Base-by-base conservation (phyloP, 2,329 filamentous ascomycete genomes). In the Mycosphaerelloides madeirae region DNA sequence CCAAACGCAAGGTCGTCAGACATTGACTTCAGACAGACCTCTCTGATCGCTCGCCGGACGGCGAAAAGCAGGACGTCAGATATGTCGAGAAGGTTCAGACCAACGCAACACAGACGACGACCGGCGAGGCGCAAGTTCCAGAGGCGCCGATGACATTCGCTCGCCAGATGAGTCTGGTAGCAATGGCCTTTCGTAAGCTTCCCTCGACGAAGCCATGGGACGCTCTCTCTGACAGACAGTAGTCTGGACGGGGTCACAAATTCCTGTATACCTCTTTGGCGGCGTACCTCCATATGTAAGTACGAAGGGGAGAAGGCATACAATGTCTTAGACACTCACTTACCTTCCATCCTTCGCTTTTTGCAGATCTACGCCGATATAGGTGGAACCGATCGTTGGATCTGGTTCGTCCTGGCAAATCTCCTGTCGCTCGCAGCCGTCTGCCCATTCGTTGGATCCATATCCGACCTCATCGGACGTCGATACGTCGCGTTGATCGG, bases 361-460 rank as follows among this genome's bases (percentile, higher is more conserved):
- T n/a, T n/a, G n/a, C n/a, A n/a, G n/a, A 54, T 54, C 38, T 54
- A 54, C 29, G 48, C 45, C 8, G 51, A 54, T 33, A 54, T 54
- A 14, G 51, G 51, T 8, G 51, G 51, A 15, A 35, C 50, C 2
- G 51, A 54, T 41, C 42, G 51, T 16, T 54, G 51, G 51, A 45
- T 53, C 6, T 50, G 47, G 79, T 74, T 80, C 62, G 69, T 76
- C 6, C 61, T 71, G n/a, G 68, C 61, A 7, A 75, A 80, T 49
- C 65, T 80, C 3, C 70, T 81, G 7, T 71, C 75, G 1, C 70
- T 77, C 18, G 78, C 76, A 1, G 75, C 72, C 3, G 65, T 80
- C 1, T 79, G 76, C 49, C 78, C 78, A 6, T 81, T 86, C 52
- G 82, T 85, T 2, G 83, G 83, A 6, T 76, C 77, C 2, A 64